Evolutionary conservation across 495 filamentous ascomycete genomes (phyloP), one percentile per base, ranked within the genome.

Genomic region (Podospora fimiseda): DNA sequence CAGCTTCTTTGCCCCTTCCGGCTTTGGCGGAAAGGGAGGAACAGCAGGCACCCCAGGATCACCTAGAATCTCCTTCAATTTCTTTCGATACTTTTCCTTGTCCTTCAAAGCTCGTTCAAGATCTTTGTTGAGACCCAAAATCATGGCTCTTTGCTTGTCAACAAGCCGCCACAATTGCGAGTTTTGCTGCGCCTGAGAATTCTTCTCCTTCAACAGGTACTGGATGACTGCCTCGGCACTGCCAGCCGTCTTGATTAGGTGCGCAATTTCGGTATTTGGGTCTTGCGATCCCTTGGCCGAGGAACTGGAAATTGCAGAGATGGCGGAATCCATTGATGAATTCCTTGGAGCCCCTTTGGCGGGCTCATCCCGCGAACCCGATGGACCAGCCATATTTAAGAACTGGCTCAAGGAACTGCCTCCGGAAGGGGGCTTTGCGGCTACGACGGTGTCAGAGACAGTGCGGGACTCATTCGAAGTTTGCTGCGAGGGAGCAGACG

Each of bases 111-210:
- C 85, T 44, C 87, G 82, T 67, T 96, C 91, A 20, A 98, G 76
- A 62, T 98, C 93, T 68, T 93, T 94, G 60, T 97, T 96, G 36
- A 98, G 74, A 1, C 93, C 94, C 21, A 96, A 61, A 30, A 98
- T 90, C 78, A 98, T 87, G 0, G 90, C 83, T 43, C 93, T 79
- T 69, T 98, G 93, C 68, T 98, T 97, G 66, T 97, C 90, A 21
- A 98, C 90, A 43, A 98, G 71, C 48, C 88, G 84, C 93, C 93
- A 98, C 54, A 98, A 70, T 67, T 97, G 92, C 14, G 86, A 75
- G 66, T 97, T 97, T 59, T 96, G 93, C 52, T 89, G 84, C 6
- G 88, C 80, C 33, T 88, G 83, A 20, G 87, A 85, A 51, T 90
- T 84, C 68, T 96, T 97, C 62, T 97, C 92, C 62, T 88, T 93